phyloP scores from a whole-genome alignment of 23 red algal species.

The Gracilaria vermiculophylla region DNA sequence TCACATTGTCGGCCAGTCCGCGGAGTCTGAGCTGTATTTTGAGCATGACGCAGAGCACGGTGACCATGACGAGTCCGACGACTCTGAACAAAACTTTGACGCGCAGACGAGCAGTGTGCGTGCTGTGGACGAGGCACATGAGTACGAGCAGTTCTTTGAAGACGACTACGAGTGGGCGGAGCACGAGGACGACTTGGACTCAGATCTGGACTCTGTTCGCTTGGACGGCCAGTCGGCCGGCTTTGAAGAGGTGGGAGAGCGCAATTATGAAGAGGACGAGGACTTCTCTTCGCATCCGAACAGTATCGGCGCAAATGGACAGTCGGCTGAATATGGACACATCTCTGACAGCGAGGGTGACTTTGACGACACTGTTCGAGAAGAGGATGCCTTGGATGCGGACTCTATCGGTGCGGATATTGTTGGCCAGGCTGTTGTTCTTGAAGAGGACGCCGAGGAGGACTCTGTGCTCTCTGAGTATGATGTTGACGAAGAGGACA shows the following conservation, averaged over 20 bases:
- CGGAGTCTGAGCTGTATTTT: background rate
- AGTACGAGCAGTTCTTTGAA: background rate
- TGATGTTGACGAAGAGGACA: background rate
- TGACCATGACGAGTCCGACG: background rate
- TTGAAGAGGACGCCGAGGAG: background rate
- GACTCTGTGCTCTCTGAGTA: background rate
- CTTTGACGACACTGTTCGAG: background rate
- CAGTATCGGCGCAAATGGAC: background rate
- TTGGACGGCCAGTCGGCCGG: background rate
- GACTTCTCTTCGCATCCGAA: background rate
- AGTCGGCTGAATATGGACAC: background rate
- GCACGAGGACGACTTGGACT: background rate
- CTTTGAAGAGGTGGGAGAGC: too few species aligned
- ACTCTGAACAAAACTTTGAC: background rate
- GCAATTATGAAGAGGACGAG: background rate
- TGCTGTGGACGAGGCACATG: background rate
- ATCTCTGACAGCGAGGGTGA: background rate
- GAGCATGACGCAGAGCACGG: background rate
- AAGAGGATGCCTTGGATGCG: background rate
- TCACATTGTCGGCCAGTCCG: conserved; percentile 18
- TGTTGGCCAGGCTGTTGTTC: background rate
- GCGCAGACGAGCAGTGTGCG: background rate
- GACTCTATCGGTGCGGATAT: background rate
- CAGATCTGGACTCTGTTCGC: background rate
- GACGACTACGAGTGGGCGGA: background rate